Percentiles rank a stretch among this genome's conserved stretches.
Conservation (phyloP, 177 flowering plant species). For the Vitis hybrid region DNA sequence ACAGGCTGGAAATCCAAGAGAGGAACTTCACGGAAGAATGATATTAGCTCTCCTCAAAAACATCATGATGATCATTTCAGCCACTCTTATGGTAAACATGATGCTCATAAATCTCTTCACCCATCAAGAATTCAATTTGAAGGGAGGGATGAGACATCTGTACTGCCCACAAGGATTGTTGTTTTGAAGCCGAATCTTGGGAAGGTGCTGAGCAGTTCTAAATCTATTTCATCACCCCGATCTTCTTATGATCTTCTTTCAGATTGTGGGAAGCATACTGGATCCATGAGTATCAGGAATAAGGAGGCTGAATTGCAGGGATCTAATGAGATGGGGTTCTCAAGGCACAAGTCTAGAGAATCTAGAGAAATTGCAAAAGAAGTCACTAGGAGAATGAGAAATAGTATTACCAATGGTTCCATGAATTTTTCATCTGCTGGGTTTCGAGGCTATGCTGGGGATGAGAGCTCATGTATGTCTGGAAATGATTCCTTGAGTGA, state of each 20-base stretch:
- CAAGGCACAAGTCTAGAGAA: slow-evolving; percentile 40
- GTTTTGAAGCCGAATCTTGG: slow-evolving; percentile 79
- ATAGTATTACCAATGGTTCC: slow-evolving; percentile 25
- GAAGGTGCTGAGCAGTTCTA: slow-evolving; percentile 27
- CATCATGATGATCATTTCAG: slow-evolving; percentile 22
- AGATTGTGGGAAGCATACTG: slow-evolving; percentile 27
- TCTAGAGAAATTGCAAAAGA: slow-evolving; percentile 69
- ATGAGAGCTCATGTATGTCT: slow-evolving; percentile 61
- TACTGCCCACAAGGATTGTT: slow-evolving; percentile 74
- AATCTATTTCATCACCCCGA: slow-evolving; percentile 32
- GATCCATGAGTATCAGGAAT: slow-evolving; percentile 17
- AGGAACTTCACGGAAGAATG: slow-evolving; percentile 25
- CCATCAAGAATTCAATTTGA: slow-evolving; percentile 28
- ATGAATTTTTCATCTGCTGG: slow-evolving; percentile 24
- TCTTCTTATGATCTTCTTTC: slow-evolving; percentile 31
- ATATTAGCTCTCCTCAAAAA: slow-evolving; percentile 22
- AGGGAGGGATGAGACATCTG: slow-evolving; percentile 26
- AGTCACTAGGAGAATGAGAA: slow-evolving; percentile 59
- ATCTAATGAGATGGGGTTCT: slow-evolving; percentile 21
- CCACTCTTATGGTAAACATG: slow-evolving; percentile 19
- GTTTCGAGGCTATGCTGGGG: slow-evolving; percentile 58
- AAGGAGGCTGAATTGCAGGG: slow-evolving; percentile 28
- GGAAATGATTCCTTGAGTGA: slow-evolving; percentile 55
- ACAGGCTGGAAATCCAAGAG: slow-evolving; percentile 26
- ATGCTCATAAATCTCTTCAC: slow-evolving; percentile 25